A percentile compares a stretch with the other conserved stretches of the same genome.
Conservation (phyloP, 305 asterid genomes). For the Fraxinus dipetala region DNA sequence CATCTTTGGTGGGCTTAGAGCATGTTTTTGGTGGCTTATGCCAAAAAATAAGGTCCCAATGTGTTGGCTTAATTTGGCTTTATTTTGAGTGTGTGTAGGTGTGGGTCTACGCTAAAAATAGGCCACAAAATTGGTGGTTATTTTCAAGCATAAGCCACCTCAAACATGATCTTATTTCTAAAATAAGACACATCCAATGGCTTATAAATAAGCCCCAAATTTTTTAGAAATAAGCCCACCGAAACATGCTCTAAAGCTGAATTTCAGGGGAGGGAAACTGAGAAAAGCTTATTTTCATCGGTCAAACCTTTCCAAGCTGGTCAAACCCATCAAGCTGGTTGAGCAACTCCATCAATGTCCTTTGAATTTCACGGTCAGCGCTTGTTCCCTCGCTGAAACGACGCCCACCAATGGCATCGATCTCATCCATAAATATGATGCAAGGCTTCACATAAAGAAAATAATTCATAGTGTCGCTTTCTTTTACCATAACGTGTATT, state of each 20-base stretch:
- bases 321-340: constrained; percentile 94
- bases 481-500: constrained; percentile 7
- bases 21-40: neutral
- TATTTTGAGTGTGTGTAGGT: neutral
- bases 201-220: neutral
- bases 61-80: neutral
- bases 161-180: neutral
- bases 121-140: neutral
- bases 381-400: constrained; percentile 95
- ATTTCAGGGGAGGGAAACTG: neutral
- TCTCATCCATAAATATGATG: constrained; percentile 81
- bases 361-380: constrained; percentile 91
- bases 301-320: constrained; percentile 76
- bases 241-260: neutral
- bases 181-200: neutral
- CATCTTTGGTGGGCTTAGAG: neutral
- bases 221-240: neutral
- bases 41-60: neutral
- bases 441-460: constrained; percentile 59
- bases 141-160: neutral
- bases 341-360: constrained; percentile 87
- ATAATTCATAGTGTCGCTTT: neutral
- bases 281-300: constrained; percentile 2
- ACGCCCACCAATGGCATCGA: constrained; percentile 85
- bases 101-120: neutral